These are phyloP conservation scores for Albifimbria verrucaria DNA, from an alignment of 2,329 filamentous ascomycete genomes.

Conservation along the genomic window DNA sequence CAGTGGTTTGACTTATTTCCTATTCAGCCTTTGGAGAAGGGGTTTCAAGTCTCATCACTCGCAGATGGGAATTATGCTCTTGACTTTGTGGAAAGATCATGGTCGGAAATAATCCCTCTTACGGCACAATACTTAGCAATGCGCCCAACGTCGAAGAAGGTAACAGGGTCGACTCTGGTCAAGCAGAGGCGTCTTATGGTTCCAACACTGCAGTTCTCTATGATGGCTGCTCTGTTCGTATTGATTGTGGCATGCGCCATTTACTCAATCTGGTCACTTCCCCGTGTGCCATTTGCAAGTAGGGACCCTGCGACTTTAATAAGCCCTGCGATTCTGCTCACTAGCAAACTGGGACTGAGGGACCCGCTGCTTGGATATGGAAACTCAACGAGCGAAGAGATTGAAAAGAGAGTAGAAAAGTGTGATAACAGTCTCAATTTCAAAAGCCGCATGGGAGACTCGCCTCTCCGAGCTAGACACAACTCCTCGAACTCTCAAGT, in stretches of 20 bases:
- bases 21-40: neutral
- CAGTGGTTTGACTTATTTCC: neutral
- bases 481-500: neutral
- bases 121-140: neutral
- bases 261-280: neutral
- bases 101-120: neutral
- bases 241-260: neutral
- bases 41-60: neutral
- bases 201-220: neutral
- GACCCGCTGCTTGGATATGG: neutral
- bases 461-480: neutral
- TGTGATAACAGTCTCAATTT: neutral
- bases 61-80: neutral
- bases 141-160: neutral
- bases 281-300: neutral
- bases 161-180: neutral
- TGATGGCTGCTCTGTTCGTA: neutral
- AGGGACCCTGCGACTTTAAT: neutral
- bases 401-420: neutral
- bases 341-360: neutral
- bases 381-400: neutral
- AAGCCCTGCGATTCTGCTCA: neutral
- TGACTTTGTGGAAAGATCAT: neutral
- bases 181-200: neutral
- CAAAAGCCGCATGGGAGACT: neutral